Evolutionary conservation across 345 rosid genomes (phyloP).

Genomic region (Abelmoschus esculentus): DNA sequence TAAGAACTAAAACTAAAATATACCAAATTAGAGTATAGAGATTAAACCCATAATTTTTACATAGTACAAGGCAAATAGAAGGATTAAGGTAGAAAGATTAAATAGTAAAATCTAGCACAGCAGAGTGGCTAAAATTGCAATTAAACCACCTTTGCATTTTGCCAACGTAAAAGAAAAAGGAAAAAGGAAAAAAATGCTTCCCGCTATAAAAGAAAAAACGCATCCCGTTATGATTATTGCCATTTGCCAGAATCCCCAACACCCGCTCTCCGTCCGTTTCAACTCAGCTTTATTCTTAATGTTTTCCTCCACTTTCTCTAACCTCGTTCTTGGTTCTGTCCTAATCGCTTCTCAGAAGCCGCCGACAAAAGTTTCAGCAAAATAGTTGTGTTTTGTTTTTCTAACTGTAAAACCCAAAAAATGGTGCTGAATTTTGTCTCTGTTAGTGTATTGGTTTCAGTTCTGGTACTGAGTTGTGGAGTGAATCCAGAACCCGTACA

Average conservation of each 20-base stretch:
- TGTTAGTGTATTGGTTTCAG: slow-evolving; percentile 17
- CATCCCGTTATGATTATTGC: slow-evolving; percentile 4
- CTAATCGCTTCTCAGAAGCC: background rate
- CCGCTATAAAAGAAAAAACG: background rate
- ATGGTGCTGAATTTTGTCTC: slow-evolving; percentile 27
- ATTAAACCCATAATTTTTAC: no score
- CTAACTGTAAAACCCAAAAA: slow-evolving; percentile 12
- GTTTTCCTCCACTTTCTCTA: slow-evolving; percentile 6
- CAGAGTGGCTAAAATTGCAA: no score
- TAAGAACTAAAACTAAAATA: no score
- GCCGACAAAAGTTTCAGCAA: slow-evolving; percentile 6
- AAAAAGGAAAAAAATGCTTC: slow-evolving; percentile 11
- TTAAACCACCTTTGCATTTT: no score
- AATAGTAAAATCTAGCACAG: no score
- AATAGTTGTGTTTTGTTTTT: background rate
- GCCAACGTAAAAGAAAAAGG: background rate
- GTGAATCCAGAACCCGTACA: slow-evolving; percentile 54
- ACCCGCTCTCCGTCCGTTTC: slow-evolving; percentile 2
- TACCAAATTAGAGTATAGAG: no score
- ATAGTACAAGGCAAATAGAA: no score
- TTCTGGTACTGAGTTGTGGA: slow-evolving; percentile 29
- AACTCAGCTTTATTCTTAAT: slow-evolving; percentile 19
- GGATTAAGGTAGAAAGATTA: no score
- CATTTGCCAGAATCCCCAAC: slow-evolving; percentile 9
- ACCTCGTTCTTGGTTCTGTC: slow-evolving; percentile 12